A percentile compares a stretch with the other conserved stretches of the same genome.
These are phyloP conservation scores for Chytridiales sp. DNA, from an alignment of 371 early-diverging fungal species.

Conservation along the genomic window DNA sequence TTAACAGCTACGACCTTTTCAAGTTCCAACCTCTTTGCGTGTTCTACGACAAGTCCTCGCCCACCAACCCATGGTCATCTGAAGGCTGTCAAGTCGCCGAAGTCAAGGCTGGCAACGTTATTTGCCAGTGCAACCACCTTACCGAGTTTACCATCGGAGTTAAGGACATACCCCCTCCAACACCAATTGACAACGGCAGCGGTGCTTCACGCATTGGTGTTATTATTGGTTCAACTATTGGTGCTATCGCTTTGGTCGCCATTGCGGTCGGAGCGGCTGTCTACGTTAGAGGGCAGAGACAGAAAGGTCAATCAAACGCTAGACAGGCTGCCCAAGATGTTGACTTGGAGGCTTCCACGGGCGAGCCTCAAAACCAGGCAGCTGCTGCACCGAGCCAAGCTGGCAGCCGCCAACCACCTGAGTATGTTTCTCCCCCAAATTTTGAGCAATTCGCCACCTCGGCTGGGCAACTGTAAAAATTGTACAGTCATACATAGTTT, in stretches of 20 bases:
- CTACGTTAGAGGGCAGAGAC: conserved; percentile 12
- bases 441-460: too few relatives aligned
- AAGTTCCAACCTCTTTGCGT: conserved; percentile 12
- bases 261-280: conserved; percentile 14
- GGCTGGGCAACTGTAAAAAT: too few relatives aligned
- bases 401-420: too few relatives aligned
- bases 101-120: not conserved
- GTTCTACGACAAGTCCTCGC: conserved; percentile 9
- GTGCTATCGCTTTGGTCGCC: conserved; percentile 14
- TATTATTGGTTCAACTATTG: conserved; percentile 17
- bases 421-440: too few relatives aligned
- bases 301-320: too few relatives aligned
- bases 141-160: not conserved
- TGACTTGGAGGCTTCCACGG: too few relatives aligned
- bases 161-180: conserved; percentile 3
- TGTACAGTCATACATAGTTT: too few relatives aligned
- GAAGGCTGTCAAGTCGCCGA: conserved; percentile 1
- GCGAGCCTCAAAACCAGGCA: too few relatives aligned
- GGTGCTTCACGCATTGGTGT: conserved; percentile 6
- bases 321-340: too few relatives aligned
- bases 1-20: conserved; percentile 1
- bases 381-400: too few relatives aligned
- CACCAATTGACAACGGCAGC: not conserved
- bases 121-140: conserved; percentile 16
- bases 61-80: conserved; percentile 5